phyloP scores from a whole-genome alignment of 2,329 filamentous ascomycete genomes.

The Rugonectria rugulosa region DNA sequence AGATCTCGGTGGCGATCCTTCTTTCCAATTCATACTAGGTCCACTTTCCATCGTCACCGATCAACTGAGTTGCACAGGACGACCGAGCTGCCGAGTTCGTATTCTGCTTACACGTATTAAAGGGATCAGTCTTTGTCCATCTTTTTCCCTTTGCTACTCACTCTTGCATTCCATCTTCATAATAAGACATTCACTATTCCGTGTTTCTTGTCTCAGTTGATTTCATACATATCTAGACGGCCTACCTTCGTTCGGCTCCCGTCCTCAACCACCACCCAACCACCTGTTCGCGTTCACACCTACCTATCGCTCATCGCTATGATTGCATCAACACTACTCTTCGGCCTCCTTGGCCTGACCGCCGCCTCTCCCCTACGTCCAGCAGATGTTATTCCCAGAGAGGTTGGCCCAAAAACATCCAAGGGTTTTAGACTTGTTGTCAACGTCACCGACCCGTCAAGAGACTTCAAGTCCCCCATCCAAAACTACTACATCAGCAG shows the following conservation, averaged over 20 bases:
- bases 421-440: constrained; percentile 52
- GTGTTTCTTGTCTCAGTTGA: background rate
- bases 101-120: background rate
- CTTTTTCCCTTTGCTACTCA: background rate
- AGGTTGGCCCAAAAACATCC: constrained; percentile 27
- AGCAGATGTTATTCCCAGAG: constrained; percentile 18
- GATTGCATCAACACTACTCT: constrained; percentile 33
- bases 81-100: background rate
- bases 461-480: constrained; percentile 51
- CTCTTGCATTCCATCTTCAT: background rate
- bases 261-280: background rate
- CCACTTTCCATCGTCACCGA: constrained; percentile 7
- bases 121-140: background rate
- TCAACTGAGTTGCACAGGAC: constrained; percentile 1
- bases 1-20: constrained; percentile 6
- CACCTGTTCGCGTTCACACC: background rate
- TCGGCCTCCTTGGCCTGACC: constrained; percentile 37
- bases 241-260: background rate
- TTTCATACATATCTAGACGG: background rate
- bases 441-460: constrained; percentile 51
- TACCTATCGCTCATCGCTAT: constrained; percentile 21
- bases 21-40: background rate
- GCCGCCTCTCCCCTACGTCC: constrained; percentile 31
- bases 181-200: background rate
- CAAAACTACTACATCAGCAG: constrained; percentile 49